Percentiles rank a stretch among this genome's conserved stretches.
phyloP scores from a whole-genome alignment of 805 yeast genomes.

The Kluyveromyces starmeri region DNA sequence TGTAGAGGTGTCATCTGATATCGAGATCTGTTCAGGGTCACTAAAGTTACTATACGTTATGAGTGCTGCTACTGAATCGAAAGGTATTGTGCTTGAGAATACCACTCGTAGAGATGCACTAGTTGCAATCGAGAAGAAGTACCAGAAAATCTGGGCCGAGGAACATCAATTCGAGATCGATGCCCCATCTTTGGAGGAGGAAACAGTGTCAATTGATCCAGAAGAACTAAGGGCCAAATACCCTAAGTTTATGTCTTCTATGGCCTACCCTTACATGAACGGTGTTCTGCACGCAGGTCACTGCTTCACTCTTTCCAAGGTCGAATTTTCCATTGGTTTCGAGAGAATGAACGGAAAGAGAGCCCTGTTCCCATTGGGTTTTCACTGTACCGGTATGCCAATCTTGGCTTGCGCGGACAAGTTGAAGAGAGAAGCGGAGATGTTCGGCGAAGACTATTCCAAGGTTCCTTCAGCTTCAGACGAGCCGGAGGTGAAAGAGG shows the following conservation, averaged over 20 bases:
- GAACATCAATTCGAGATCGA: conserved; percentile 79
- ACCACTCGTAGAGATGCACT: conserved; percentile 94
- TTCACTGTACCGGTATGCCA: conserved; percentile 99
- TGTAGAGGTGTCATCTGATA: no score
- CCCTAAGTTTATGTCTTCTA: conserved; percentile 84
- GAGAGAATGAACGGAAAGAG: conserved; percentile 91
- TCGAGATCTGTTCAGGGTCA: no score
- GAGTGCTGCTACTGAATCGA: conserved; percentile 22
- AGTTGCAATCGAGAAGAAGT: conserved; percentile 79
- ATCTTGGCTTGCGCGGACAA: conserved; percentile 94
- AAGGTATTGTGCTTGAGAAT: conserved; percentile 36
- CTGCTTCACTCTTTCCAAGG: conserved; percentile 88
- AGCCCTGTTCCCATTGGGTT: conserved; percentile 91
- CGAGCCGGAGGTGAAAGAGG: conserved; percentile 34
- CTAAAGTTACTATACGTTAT: no score
- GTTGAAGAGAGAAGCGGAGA: conserved; percentile 82
- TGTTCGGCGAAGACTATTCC: conserved; percentile 75
- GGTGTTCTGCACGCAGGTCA: conserved; percentile 98
- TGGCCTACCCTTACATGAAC: conserved; percentile 99
- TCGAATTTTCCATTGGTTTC: conserved; percentile 84
- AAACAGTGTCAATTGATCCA: conserved; percentile 40
- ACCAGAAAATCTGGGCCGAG: conserved; percentile 80
- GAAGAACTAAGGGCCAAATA: conserved; percentile 68
- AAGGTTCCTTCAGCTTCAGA: conserved; percentile 58
- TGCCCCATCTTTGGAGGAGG: conserved; percentile 73